Evolutionary conservation across 306 rosid species (phyloP).

Genomic region (Rosa chinensis): DNA sequence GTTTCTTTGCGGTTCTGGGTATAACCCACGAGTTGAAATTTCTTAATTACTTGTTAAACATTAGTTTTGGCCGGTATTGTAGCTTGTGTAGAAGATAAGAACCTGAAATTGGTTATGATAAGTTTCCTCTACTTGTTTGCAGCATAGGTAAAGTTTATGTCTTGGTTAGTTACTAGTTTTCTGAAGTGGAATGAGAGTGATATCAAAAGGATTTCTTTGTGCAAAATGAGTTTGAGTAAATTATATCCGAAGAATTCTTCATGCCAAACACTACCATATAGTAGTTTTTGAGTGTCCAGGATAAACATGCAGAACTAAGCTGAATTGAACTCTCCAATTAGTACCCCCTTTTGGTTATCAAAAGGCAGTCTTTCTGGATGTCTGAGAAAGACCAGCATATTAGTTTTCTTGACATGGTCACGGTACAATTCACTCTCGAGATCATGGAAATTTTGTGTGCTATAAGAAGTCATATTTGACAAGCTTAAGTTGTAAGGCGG

Average conservation of each 20-base stretch:
- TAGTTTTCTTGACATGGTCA: neutral
- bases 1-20: neutral
- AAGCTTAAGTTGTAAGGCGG: neutral
- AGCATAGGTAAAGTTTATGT: neutral
- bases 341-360: neutral
- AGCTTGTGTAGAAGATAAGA: neutral
- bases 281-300: neutral
- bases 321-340: neutral
- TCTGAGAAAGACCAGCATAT: neutral
- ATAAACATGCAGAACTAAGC: neutral
- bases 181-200: neutral
- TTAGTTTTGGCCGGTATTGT: neutral
- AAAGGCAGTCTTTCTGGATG: neutral
- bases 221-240: neutral
- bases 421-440: neutral
- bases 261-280: neutral
- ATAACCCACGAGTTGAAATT: neutral
- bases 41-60: neutral
- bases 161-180: neutral
- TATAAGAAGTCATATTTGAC: neutral
- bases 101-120: conserved; percentile 2
- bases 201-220: neutral
- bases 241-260: neutral
- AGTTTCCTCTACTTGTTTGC: neutral
- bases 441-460: neutral